A percentile compares a stretch with the other conserved stretches of the same genome.
Evolutionary conservation across 805 yeast genomes (phyloP).

Genomic region (Saccharomycodes ludwigii): DNA sequence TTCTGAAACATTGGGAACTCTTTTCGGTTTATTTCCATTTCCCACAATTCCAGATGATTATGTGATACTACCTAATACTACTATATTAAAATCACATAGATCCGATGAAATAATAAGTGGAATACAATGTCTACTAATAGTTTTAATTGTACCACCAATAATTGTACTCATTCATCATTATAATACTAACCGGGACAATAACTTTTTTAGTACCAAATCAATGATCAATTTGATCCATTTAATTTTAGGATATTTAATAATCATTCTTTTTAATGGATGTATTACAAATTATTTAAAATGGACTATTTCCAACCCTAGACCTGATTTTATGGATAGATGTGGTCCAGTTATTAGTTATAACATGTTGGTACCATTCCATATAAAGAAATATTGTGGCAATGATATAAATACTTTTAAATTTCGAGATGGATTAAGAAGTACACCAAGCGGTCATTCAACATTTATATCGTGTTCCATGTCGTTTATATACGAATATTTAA

Average conservation of each 20-base stretch:
- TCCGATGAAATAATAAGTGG: not conserved
- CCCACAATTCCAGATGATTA: too few species aligned
- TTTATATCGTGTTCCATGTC: constrained; percentile 14
- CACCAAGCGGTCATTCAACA: constrained; percentile 23
- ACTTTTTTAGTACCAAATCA: not conserved
- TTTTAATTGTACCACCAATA: not conserved
- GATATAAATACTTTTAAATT: too few species aligned
- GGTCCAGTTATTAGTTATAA: constrained; percentile 5
- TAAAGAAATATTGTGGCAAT: too few species aligned
- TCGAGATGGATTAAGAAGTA: constrained; percentile 19
- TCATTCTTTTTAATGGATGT: constrained; percentile 15
- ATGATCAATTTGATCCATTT: constrained; percentile 11
- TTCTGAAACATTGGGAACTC: too few species aligned
- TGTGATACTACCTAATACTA: too few species aligned
- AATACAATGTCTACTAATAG: not conserved
- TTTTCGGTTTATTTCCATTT: too few species aligned
- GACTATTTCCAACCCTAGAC: constrained; percentile 17
- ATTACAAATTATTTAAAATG: constrained; percentile 17
- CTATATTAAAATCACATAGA: too few species aligned
- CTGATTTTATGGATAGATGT: constrained; percentile 21
- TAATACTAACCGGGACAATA: not conserved
- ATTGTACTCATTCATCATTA: not conserved
- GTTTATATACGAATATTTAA: constrained; percentile 11
- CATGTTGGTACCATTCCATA: not conserved
- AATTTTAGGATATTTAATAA: constrained; percentile 12